A percentile compares a stretch with the other conserved stretches of the same genome.
Conservation (phyloP, 2,329 filamentous ascomycete genomes). For the Stachybotrys chlorohalonatus region DNA sequence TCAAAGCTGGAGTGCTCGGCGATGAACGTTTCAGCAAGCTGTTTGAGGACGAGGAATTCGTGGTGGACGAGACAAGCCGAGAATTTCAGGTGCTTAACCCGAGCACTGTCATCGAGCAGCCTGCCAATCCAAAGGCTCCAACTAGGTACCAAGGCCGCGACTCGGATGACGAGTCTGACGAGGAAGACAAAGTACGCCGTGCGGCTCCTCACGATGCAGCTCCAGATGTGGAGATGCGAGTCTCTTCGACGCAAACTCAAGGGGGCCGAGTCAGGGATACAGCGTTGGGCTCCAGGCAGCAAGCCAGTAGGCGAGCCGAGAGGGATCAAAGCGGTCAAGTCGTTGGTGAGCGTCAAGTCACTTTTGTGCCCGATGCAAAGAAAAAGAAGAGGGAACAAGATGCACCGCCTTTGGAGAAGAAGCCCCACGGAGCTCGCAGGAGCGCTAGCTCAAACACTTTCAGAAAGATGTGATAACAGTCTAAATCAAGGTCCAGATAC, state of each 20-base stretch:
- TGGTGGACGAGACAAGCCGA: slow-evolving; percentile 77
- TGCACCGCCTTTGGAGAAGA: slow-evolving; percentile 19
- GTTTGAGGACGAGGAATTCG: slow-evolving; percentile 90
- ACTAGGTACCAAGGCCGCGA: slow-evolving; percentile 28
- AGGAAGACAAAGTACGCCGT: slow-evolving; percentile 21
- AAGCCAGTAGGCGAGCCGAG: slow-evolving; percentile 36
- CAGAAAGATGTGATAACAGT: slow-evolving; percentile 43
- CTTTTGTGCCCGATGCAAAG: slow-evolving; percentile 57
- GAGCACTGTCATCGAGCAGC: slow-evolving; percentile 52
- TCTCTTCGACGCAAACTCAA: slow-evolving; percentile 59
- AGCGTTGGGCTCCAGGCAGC: slow-evolving; percentile 45
- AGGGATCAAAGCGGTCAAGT: slow-evolving; percentile 39
- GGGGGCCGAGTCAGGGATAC: slow-evolving; percentile 46
- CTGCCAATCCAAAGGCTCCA: slow-evolving; percentile 22
- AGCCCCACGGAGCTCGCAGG: slow-evolving; percentile 39
- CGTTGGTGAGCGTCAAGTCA: slow-evolving; percentile 58
- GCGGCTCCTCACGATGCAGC: slow-evolving; percentile 13
- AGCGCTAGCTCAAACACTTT: slow-evolving; percentile 73
- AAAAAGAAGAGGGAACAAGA: slow-evolving; percentile 37
- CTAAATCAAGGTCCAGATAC: neutral
- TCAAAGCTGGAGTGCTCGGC: slow-evolving; percentile 58
- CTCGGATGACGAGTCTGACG: slow-evolving; percentile 35
- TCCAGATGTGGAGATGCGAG: slow-evolving; percentile 49
- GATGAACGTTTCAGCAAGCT: slow-evolving; percentile 82
- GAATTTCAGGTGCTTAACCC: slow-evolving; percentile 89